Conservation (phyloP, 352 stramenopile genomes). For the Pythium sp. region DNA sequence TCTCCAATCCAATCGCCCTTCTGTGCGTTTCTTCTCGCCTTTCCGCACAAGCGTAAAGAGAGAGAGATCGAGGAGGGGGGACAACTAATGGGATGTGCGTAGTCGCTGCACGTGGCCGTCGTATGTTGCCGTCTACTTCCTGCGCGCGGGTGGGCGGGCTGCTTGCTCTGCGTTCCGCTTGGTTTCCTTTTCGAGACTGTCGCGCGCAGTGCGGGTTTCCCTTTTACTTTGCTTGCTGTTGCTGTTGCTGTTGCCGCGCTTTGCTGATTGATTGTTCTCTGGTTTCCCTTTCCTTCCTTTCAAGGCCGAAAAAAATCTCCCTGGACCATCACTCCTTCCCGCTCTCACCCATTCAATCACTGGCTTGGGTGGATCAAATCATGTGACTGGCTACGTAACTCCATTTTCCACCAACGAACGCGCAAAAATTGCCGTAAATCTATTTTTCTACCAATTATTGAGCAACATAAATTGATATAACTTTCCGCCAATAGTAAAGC, state of each 20-base stretch:
- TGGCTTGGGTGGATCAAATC: background rate
- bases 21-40: slow-evolving; percentile 4
- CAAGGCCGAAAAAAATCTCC: background rate
- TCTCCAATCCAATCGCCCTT: background rate
- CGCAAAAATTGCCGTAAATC: background rate
- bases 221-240: background rate
- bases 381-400: background rate
- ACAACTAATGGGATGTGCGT: background rate
- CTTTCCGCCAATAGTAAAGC: background rate
- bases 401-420: background rate
- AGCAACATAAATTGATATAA: background rate
- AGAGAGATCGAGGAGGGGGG: background rate
- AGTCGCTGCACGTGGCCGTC: background rate
- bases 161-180: slow-evolving; percentile 1
- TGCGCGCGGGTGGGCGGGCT: background rate
- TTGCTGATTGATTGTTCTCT: background rate
- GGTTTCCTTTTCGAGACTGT: slow-evolving; percentile 12
- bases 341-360: background rate
- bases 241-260: background rate
- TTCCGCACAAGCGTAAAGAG: background rate
- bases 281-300: background rate
- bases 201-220: background rate
- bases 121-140: background rate
- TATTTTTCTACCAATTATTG: background rate
- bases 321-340: background rate